A percentile compares a stretch with the other conserved stretches of the same genome.
These are phyloP conservation scores for Penicillium fuscoglaucum DNA, from an alignment of 2,329 filamentous ascomycete species.

Conservation along the genomic window DNA sequence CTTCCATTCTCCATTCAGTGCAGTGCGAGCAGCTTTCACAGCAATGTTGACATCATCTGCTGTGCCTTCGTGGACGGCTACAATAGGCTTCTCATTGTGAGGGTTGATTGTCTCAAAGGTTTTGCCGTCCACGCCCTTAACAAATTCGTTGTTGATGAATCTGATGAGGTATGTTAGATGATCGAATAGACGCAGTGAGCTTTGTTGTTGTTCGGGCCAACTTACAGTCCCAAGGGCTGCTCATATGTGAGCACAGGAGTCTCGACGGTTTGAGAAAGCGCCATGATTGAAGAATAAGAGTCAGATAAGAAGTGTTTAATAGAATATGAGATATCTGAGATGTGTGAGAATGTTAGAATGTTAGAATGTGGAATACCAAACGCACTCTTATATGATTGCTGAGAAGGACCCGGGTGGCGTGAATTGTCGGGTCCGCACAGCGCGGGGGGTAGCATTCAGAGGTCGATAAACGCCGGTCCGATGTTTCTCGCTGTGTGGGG, in stretches of 20 bases:
- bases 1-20: constrained; percentile 12
- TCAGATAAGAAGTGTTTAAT: neutral
- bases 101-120: constrained; percentile 10
- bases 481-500: neutral
- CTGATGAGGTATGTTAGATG: neutral
- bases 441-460: neutral
- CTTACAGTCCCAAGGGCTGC: constrained; percentile 11
- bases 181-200: too few species aligned
- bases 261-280: neutral
- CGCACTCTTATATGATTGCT: neutral
- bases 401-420: neutral
- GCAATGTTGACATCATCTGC: constrained; percentile 12
- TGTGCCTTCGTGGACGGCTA: constrained; percentile 4
- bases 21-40: constrained; percentile 3
- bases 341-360: neutral
- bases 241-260: constrained; percentile 8
- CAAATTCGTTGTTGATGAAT: constrained; percentile 9
- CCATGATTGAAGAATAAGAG: neutral
- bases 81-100: constrained; percentile 10
- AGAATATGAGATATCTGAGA: too few species aligned
- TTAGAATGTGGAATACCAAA: neutral
- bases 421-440: neutral
- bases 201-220: neutral
- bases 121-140: constrained; percentile 6
- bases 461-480: constrained; percentile 8